Evolutionary conservation across 768 basidiomycete species (phyloP).

Genomic region (Trametes villosa): DNA sequence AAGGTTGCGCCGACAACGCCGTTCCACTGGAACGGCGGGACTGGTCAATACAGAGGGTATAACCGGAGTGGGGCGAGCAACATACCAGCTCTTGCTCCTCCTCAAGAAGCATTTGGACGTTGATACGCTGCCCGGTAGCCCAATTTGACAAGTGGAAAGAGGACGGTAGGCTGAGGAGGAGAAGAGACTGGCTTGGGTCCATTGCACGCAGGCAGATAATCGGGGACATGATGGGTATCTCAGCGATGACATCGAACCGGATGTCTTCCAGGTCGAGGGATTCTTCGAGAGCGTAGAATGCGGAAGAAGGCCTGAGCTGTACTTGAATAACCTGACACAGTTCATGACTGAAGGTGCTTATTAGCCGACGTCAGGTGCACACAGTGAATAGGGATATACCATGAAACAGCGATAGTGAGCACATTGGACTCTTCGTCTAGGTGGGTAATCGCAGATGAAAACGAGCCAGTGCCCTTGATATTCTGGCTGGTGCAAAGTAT

Average conservation of each 20-base stretch:
- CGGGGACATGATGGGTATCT: slow-evolving; percentile 15
- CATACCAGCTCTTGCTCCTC: slow-evolving; percentile 41
- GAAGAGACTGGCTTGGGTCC: slow-evolving; percentile 31
- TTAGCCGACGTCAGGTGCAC: slow-evolving; percentile 20
- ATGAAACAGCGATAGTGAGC: slow-evolving; percentile 29
- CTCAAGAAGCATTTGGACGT: slow-evolving; percentile 29
- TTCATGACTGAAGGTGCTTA: slow-evolving; percentile 15
- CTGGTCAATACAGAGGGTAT: too few species aligned
- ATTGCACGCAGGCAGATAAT: slow-evolving; percentile 23
- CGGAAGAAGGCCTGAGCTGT: slow-evolving; percentile 8
- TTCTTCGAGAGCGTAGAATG: background rate
- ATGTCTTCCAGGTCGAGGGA: background rate
- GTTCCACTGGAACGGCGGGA: slow-evolving; percentile 39
- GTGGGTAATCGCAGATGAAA: slow-evolving; percentile 22
- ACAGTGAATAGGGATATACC: slow-evolving; percentile 20
- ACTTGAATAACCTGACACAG: slow-evolving; percentile 20
- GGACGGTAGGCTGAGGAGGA: slow-evolving; percentile 35
- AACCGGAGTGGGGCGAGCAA: background rate
- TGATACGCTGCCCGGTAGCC: slow-evolving; percentile 32
- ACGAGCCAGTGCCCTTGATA: slow-evolving; percentile 16
- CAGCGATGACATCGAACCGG: slow-evolving; percentile 1
- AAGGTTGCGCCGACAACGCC: slow-evolving; percentile 49
- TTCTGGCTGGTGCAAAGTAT: slow-evolving; percentile 14
- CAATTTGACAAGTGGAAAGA: slow-evolving; percentile 46
- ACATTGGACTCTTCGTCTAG: slow-evolving; percentile 18